These are phyloP conservation scores for Thalassiosira livingstoniorum DNA, from an alignment of 352 stramenopile species.

Conservation along the genomic window DNA sequence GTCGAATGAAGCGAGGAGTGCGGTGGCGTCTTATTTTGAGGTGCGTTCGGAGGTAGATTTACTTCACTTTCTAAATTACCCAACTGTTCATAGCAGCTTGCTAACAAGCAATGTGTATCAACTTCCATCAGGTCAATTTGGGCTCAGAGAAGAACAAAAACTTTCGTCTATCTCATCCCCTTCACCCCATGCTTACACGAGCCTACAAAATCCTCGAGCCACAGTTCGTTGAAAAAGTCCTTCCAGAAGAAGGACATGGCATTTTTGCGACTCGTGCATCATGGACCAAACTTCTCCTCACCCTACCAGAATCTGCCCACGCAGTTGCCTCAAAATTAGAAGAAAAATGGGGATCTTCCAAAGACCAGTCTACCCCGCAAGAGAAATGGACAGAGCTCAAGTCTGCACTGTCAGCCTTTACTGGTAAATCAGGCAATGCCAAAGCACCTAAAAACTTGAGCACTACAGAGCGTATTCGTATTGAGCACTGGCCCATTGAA, in stretches of 20 bases:
- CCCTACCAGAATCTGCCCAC: constrained; percentile 88
- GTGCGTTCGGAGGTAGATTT: constrained; percentile 68
- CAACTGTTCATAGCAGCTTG: constrained; percentile 8
- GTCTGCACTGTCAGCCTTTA: constrained; percentile 65
- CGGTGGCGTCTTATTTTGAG: constrained; percentile 96
- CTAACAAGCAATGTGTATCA: too few relatives aligned
- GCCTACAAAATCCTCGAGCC: constrained; percentile 94
- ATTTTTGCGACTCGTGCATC: constrained; percentile 90
- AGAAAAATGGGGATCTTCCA: constrained; percentile 88
- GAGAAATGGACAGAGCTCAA: constrained; percentile 86
- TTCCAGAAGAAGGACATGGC: constrained; percentile 91
- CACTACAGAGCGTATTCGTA: constrained; percentile 69
- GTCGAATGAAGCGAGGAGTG: constrained; percentile 95
- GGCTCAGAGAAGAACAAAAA: constrained; percentile 88
- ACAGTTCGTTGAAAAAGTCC: constrained; percentile 92
- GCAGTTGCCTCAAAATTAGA: constrained; percentile 79
- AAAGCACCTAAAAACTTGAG: constrained; percentile 66
- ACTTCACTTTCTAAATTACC: background rate
- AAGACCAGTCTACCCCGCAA: constrained; percentile 46
- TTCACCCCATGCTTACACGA: constrained; percentile 94
- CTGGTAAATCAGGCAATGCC: constrained; percentile 47
- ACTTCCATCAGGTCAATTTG: constrained; percentile 60
- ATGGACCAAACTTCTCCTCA: constrained; percentile 92
- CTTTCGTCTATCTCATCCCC: constrained; percentile 86
- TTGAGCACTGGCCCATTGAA: constrained; percentile 91